These are phyloP conservation scores for Umbelopsis isabellina DNA, from an alignment of 192 early-diverging fungal genomes.

Conservation along the genomic window DNA sequence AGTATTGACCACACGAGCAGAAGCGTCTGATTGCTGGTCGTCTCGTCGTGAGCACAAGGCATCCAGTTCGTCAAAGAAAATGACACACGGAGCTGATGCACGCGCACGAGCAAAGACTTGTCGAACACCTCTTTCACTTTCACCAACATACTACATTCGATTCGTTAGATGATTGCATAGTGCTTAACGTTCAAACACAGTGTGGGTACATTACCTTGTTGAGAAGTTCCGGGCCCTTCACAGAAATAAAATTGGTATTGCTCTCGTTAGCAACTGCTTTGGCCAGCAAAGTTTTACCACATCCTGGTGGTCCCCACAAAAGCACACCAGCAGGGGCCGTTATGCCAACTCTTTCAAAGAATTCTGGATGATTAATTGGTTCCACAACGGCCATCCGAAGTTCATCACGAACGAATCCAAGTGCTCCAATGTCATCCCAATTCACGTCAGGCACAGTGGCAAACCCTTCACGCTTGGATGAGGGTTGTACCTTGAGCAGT, in stretches of 20 bases:
- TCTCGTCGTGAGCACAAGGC: conserved; percentile 90
- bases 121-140: conserved; percentile 95
- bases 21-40: conserved; percentile 85
- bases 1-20: conserved; percentile 96
- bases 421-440: conserved; percentile 97
- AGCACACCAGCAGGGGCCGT: conserved; percentile 90
- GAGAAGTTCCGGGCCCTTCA: conserved; percentile 96
- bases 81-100: conserved; percentile 92
- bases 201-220: conserved; percentile 73
- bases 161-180: not conserved
- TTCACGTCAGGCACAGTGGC: conserved; percentile 95
- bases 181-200: not conserved
- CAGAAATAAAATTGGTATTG: conserved; percentile 97
- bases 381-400: conserved; percentile 95
- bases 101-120: conserved; percentile 94
- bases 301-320: conserved; percentile 97
- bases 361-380: conserved; percentile 89
- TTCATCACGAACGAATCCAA: conserved; percentile 84
- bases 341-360: conserved; percentile 89
- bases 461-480: conserved; percentile 97
- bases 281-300: conserved; percentile 96
- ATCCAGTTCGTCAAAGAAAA: conserved; percentile 99
- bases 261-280: conserved; percentile 98
- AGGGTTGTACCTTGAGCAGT: conserved; percentile 90
- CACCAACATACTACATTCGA: conserved; percentile 83